Evolutionary conservation across 352 stramenopile species (phyloP), one percentile per base, ranked within the genome.

Genomic region (Phytopythium sindhum): DNA sequence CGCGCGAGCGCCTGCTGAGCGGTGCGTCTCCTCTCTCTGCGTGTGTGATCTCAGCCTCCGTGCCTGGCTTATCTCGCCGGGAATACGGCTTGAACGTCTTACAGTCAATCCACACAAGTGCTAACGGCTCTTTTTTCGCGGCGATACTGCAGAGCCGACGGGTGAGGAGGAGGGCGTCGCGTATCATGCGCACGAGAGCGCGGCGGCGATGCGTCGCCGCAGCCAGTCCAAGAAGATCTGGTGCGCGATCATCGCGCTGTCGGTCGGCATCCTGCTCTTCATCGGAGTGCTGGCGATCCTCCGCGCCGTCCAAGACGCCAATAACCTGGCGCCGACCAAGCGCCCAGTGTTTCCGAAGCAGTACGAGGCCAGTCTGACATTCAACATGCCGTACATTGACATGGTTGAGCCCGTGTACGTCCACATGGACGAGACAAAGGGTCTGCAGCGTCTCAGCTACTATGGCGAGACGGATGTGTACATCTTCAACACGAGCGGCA

Each of bases 381-480:
- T 97, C 61, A 86, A 91, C 65, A 93, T 97, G 83, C 87, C 89
- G 1, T 97, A 97, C 63, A 93, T 95, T 54, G 72, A 93, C 63
- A 86, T 97, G 63, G 77, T 93, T 9, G 89, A 97, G 68, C 89
- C 89, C 7, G 68, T 97, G 26, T 95, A 93, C 66, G 87, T 94
- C 15, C 85, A 96, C 55, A 73, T 94, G 37, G 82, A 96, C 60
- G 84, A 87, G 59, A 44, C 47, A 7, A 84, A 80, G 26, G 85
- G 87, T 2, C 72, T 93, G 10, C 85, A 96, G 71, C 92, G 92
- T 61, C 72, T 96, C 52, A 94, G 84, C 69, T 97, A 93, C 75
- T 96, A 96, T 59, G 89, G 88, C 60, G 89, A 84, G 59, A 91
- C 86, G 42, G 85, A 96, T 65, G 81, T 91, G 60, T 96, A 90